phyloP scores from a whole-genome alignment of 2,329 filamentous ascomycete genomes.

The Mycocentrospora acerina region DNA sequence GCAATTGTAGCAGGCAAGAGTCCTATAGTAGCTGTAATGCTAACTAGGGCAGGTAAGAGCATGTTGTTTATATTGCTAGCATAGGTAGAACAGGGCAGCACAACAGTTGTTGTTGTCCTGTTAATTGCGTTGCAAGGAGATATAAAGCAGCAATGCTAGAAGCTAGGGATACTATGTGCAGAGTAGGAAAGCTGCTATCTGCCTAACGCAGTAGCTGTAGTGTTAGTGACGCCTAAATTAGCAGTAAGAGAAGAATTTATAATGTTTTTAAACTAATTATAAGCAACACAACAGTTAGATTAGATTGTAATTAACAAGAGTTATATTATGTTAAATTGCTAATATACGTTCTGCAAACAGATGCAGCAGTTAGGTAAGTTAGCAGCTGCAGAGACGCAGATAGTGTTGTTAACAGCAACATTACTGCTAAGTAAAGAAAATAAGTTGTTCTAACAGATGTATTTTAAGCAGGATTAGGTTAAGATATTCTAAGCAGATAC shows the following conservation, averaged over 20 bases:
- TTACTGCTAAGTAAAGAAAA: conserved; percentile 18
- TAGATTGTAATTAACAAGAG: conserved; percentile 21
- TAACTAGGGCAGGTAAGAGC: no score
- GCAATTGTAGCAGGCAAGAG: no score
- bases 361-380: conserved; percentile 18
- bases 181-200: conserved; percentile 18
- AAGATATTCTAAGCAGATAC: conserved; percentile 8
- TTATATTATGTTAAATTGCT: conserved; percentile 20
- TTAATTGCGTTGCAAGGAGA: no score
- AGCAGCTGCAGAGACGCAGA: conserved; percentile 15
- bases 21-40: no score
- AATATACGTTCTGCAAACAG: conserved; percentile 10
- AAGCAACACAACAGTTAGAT: conserved; percentile 16
- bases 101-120: no score
- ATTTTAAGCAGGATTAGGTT: conserved; percentile 10
- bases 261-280: conserved; percentile 19
- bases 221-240: conserved; percentile 28
- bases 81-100: no score
- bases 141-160: no score
- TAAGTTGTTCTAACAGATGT: conserved; percentile 12
- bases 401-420: conserved; percentile 23
- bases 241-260: conserved; percentile 20
- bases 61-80: no score
- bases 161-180: conserved; percentile 11
- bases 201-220: conserved; percentile 13